Percentiles rank a stretch among this genome's conserved stretches.
Evolutionary conservation across 345 rosid genomes (phyloP).

Genomic region (Heritiera fomes): DNA sequence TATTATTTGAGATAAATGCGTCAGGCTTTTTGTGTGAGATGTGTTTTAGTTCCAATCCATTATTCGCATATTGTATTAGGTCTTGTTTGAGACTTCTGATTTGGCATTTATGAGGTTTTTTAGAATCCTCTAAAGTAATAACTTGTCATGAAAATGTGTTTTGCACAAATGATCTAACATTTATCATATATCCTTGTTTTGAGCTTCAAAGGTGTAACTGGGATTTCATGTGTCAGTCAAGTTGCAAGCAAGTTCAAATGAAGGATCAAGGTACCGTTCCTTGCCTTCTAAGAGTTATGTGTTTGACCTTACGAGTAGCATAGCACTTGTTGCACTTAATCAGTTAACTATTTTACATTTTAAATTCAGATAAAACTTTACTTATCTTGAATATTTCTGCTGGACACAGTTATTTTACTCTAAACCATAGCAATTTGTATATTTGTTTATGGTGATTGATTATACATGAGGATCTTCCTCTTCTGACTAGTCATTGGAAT

Average conservation of each 20-base stretch:
- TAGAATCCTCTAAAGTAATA: background rate
- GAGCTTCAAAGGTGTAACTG: background rate
- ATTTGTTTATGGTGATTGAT: slow-evolving; percentile 1
- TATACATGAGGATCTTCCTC: background rate
- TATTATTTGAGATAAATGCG: background rate
- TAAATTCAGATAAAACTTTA: background rate
- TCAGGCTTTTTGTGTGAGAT: background rate
- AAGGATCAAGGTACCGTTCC: background rate
- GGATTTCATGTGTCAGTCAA: slow-evolving; percentile 2
- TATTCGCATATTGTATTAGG: background rate
- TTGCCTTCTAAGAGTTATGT: slow-evolving; percentile 2
- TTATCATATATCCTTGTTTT: background rate
- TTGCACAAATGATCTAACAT: background rate
- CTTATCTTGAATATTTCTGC: background rate
- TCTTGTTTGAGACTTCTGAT: background rate
- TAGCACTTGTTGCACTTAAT: background rate
- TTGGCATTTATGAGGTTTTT: background rate
- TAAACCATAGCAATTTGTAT: background rate
- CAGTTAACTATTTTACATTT: background rate
- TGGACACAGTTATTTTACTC: background rate
- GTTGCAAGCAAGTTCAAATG: background rate
- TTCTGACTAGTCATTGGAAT: background rate
- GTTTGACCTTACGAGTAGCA: background rate
- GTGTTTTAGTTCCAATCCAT: background rate
- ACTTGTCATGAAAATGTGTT: background rate